Conservation (phyloP, 1,284 basidiomycete genomes). For the Fomitopsis pinicola region DNA sequence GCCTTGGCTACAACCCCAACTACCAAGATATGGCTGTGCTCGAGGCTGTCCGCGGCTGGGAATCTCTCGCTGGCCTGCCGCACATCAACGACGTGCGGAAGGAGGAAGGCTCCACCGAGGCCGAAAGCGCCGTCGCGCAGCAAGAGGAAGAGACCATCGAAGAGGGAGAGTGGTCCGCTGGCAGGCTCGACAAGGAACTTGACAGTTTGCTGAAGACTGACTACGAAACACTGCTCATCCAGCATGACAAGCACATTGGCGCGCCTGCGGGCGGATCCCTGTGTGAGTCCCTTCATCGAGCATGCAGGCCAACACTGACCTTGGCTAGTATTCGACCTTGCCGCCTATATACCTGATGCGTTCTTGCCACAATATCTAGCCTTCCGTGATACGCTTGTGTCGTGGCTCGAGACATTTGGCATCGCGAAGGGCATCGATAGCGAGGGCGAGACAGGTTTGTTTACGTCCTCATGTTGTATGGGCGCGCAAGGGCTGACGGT, state of each 20-base stretch:
- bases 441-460: conserved; percentile 42
- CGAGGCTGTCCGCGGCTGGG: conserved; percentile 93
- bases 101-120: conserved; percentile 28
- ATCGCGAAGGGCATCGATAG: conserved; percentile 39
- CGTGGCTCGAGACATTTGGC: conserved; percentile 67
- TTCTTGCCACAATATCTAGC: conserved; percentile 75
- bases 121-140: conserved; percentile 19
- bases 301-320: conserved; percentile 2
- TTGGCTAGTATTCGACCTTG: conserved; percentile 71
- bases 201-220: conserved; percentile 68
- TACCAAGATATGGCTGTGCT: conserved; percentile 99
- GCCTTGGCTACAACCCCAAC: conserved; percentile 93
- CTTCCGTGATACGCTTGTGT: conserved; percentile 60
- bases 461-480: not conserved
- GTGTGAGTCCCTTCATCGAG: conserved; percentile 39
- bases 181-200: conserved; percentile 56
- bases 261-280: conserved; percentile 39
- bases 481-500: not conserved
- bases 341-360: conserved; percentile 85
- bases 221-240: conserved; percentile 68
- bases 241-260: conserved; percentile 65
- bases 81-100: conserved; percentile 60
- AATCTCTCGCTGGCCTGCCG: conserved; percentile 70
- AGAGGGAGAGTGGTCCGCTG: conserved; percentile 51
- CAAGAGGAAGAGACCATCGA: conserved; percentile 27